These are phyloP conservation scores for Colletotrichum sojae DNA, from an alignment of 2,329 filamentous ascomycete species.

Conservation along the genomic window DNA sequence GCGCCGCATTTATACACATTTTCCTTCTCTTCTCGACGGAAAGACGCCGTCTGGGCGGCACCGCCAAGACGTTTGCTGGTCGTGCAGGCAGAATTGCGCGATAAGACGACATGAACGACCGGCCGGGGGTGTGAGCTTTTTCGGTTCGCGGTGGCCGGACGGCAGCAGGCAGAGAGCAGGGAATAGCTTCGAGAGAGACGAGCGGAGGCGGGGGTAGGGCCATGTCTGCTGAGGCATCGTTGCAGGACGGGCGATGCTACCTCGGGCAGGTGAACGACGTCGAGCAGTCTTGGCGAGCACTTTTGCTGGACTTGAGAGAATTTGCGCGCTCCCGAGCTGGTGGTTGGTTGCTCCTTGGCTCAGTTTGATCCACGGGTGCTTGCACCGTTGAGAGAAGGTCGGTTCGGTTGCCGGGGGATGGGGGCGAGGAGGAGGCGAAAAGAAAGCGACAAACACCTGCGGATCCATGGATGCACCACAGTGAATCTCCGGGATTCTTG, in stretches of 20 bases:
- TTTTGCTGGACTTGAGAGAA: conserved; percentile 25
- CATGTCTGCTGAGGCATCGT: conserved; percentile 25
- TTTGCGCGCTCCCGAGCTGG: no score
- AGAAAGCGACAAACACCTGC: conserved; percentile 1
- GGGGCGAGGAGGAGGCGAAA: background rate
- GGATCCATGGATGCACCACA: background rate
- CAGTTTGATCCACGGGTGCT: background rate
- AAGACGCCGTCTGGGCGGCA: conserved; percentile 15
- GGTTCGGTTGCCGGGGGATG: background rate
- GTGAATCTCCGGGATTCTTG: conserved; percentile 4
- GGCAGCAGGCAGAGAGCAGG: background rate
- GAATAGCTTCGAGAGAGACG: conserved; percentile 10
- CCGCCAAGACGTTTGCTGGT: conserved; percentile 23
- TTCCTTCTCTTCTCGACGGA: background rate
- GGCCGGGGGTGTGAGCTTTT: no score
- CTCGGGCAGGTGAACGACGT: conserved; percentile 35
- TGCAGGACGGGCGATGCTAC: conserved; percentile 35
- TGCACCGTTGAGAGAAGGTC: conserved; percentile 25
- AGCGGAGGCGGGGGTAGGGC: background rate
- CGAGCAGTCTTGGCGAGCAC: conserved; percentile 34
- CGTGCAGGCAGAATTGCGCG: conserved; percentile 25
- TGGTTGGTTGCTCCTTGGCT: background rate
- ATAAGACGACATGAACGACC: conserved; percentile 29
- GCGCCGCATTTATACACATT: conserved; percentile 16
- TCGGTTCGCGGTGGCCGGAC: background rate